Percentiles rank a stretch among this genome's conserved stretches.
These are phyloP conservation scores for Streptanthus diversifolius DNA, from an alignment of 345 rosid species.

Conservation along the genomic window DNA sequence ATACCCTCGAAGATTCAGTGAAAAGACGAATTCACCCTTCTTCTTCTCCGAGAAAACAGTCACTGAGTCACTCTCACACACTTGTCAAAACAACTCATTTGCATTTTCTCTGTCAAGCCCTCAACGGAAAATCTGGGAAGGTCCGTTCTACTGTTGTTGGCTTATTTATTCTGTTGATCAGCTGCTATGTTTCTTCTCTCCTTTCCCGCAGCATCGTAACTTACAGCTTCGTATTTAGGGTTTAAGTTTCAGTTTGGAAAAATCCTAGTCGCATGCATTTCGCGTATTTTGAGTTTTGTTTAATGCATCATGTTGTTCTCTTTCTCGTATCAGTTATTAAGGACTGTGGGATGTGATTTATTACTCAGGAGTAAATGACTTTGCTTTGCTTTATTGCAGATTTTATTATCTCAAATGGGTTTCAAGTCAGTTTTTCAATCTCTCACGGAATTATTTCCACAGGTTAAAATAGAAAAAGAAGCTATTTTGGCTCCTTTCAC, in stretches of 20 bases:
- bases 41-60: neutral
- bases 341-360: neutral
- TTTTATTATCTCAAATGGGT: constrained; percentile 38
- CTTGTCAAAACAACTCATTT: neutral
- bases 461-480: constrained; percentile 52
- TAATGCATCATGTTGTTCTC: neutral
- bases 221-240: neutral
- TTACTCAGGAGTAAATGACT: neutral
- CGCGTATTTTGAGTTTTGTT: neutral
- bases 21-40: neutral
- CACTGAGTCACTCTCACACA: neutral
- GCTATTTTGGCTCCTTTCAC: too few relatives aligned
- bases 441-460: constrained; percentile 67
- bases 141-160: neutral
- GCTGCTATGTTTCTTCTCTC: neutral
- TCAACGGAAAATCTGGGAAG: constrained; percentile 1
- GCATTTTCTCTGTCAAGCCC: neutral
- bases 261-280: neutral
- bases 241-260: neutral
- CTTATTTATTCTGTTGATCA: neutral
- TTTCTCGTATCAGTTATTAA: neutral
- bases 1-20: neutral
- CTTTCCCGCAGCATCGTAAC: neutral
- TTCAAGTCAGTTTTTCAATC: constrained; percentile 49
- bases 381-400: neutral